phyloP scores from a whole-genome alignment of 495 filamentous ascomycete species.

The Penicillium turbatum region DNA sequence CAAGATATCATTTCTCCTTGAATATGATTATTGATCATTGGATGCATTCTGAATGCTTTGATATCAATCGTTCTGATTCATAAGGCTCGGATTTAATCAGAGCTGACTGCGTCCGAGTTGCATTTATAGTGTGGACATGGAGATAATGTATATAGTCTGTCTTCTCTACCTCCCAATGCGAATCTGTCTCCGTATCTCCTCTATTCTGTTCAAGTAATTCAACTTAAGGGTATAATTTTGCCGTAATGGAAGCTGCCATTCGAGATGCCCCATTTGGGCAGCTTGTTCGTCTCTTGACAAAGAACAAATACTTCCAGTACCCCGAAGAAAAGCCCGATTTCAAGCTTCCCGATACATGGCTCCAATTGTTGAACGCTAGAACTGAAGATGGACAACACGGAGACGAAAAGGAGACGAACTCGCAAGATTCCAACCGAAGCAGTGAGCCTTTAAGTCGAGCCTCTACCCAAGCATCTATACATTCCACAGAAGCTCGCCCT shows the following conservation, averaged over 20 bases:
- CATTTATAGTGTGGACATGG: neutral
- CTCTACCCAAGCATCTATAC: conserved; percentile 19
- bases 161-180: neutral
- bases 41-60: neutral
- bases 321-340: conserved; percentile 53
- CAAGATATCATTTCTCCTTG: neutral
- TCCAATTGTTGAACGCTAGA: conserved; percentile 17
- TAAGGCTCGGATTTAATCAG: neutral
- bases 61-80: neutral
- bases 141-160: neutral
- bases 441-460: conserved; percentile 15
- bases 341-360: conserved; percentile 46
- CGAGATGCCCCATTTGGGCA: conserved; percentile 54
- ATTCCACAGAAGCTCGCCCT: conserved; percentile 36
- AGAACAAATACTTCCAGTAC: conserved; percentile 49
- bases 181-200: too few species aligned
- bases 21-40: neutral
- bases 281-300: conserved; percentile 46
- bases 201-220: too few species aligned
- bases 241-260: conserved; percentile 28
- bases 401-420: conserved; percentile 12
- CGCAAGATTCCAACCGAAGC: neutral
- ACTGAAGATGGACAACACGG: neutral
- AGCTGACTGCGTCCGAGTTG: neutral
- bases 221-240: too few species aligned